Evolutionary conservation across 192 early-diverging fungal species (phyloP).

Genomic region (Gaertneriomyces sp.): DNA sequence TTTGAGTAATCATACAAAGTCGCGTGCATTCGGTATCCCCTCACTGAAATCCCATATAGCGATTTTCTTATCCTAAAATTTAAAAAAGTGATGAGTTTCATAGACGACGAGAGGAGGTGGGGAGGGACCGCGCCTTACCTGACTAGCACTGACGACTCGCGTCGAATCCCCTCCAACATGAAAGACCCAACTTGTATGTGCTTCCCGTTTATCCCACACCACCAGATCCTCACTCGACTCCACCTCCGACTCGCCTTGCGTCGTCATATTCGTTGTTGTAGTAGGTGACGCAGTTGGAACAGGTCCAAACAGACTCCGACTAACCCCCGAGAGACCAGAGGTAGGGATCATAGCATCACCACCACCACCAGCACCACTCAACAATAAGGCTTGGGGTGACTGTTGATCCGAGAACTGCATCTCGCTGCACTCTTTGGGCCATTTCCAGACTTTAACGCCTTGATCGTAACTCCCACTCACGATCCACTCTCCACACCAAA

Average conservation of each 20-base stretch:
- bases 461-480: constrained; percentile 94
- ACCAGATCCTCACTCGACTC: constrained; percentile 15
- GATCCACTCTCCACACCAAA: constrained; percentile 75
- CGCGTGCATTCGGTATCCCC: constrained; percentile 10
- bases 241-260: no score
- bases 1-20: constrained; percentile 15
- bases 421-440: constrained; percentile 61
- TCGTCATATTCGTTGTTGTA: no score
- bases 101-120: not conserved
- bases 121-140: constrained; percentile 37
- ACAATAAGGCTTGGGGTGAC: no score
- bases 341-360: no score
- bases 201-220: constrained; percentile 64
- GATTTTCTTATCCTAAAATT: constrained; percentile 46
- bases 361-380: no score
- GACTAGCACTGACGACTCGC: constrained; percentile 75
- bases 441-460: constrained; percentile 92
- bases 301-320: no score
- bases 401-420: no score
- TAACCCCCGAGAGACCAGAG: no score
- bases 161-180: constrained; percentile 83
- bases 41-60: constrained; percentile 53
- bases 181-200: constrained; percentile 94
- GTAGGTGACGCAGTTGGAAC: no score
- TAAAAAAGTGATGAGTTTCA: not conserved